phyloP scores from a whole-genome alignment of 805 yeast genomes.

The Wickerhamomyces xylosicus region DNA sequence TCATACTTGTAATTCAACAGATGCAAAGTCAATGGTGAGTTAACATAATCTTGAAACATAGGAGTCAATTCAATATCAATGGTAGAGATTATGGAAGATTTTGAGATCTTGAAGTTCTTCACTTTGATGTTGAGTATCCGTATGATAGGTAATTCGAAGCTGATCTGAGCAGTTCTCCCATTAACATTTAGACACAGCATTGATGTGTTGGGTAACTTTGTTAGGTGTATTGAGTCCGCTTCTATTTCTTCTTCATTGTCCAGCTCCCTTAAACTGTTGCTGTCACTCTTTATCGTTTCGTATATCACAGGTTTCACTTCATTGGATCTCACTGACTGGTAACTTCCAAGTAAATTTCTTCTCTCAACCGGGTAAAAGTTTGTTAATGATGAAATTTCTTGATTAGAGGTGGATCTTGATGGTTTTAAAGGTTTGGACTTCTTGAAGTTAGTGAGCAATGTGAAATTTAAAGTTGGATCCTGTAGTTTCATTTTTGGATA shows the following conservation, averaged over 20 bases:
- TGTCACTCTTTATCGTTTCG: neutral
- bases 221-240: too few species aligned
- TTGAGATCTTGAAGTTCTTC: conserved; percentile 38
- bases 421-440: neutral
- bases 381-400: neutral
- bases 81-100: conserved; percentile 35
- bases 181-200: neutral
- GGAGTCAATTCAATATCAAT: conserved; percentile 38
- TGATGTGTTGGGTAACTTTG: neutral
- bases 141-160: conserved; percentile 17
- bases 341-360: neutral
- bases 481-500: conserved; percentile 16
- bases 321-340: neutral
- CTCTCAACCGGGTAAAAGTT: neutral
- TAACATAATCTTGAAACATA: conserved; percentile 19
- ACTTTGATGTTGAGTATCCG: conserved; percentile 34
- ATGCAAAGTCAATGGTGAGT: conserved; percentile 6
- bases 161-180: neutral
- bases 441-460: conserved; percentile 1
- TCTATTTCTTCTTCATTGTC: neutral
- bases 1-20: conserved; percentile 12
- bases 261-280: neutral
- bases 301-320: neutral
- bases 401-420: neutral
- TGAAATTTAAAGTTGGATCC: conserved; percentile 9